Percentiles rank a stretch among this genome's conserved stretches.
Conservation (phyloP, 176 grass and related monocot species). For the Bromus sterilis region DNA sequence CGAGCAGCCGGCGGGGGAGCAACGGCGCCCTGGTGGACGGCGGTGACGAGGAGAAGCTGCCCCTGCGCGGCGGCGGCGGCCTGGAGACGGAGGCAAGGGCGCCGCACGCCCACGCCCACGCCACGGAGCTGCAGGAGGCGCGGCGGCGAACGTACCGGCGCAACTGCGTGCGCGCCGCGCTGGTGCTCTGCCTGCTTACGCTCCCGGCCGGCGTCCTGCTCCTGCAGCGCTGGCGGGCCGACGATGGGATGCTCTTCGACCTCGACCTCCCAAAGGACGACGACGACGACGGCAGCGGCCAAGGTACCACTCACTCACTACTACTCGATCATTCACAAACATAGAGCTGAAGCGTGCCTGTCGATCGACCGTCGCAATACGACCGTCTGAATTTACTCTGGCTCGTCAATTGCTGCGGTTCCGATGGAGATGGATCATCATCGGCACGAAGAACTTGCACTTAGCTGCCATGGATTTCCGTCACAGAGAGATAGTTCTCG, state of each 20-base stretch:
- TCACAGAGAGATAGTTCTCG: too few species aligned
- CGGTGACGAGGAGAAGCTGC: conserved; percentile 13
- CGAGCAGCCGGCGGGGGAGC: not conserved
- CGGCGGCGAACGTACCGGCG: conserved; percentile 23
- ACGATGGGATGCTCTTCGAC: conserved; percentile 35
- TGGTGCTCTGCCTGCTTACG: conserved; percentile 24
- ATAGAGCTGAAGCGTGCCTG: too few species aligned
- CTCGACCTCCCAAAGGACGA: conserved; percentile 10
- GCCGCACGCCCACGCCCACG: not conserved
- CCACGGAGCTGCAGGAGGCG: conserved; percentile 16
- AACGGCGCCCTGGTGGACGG: not conserved
- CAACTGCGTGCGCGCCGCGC: conserved; percentile 25
- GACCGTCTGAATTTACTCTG: too few species aligned
- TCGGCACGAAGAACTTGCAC: too few species aligned
- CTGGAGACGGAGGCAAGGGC: conserved; percentile 16
- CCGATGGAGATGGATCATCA: too few species aligned
- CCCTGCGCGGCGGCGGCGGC: conserved; percentile 3
- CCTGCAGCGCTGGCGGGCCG: conserved; percentile 11
- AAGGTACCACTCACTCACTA: conserved; percentile 4
- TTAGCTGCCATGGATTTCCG: too few species aligned
- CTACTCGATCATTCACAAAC: too few species aligned
- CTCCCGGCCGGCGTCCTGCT: conserved; percentile 22
- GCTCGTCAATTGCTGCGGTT: too few species aligned
- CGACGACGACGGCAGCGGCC: not conserved
- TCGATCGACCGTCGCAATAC: too few species aligned